phyloP scores from a whole-genome alignment of 495 filamentous ascomycete species.

The Rusavskia elegans region DNA sequence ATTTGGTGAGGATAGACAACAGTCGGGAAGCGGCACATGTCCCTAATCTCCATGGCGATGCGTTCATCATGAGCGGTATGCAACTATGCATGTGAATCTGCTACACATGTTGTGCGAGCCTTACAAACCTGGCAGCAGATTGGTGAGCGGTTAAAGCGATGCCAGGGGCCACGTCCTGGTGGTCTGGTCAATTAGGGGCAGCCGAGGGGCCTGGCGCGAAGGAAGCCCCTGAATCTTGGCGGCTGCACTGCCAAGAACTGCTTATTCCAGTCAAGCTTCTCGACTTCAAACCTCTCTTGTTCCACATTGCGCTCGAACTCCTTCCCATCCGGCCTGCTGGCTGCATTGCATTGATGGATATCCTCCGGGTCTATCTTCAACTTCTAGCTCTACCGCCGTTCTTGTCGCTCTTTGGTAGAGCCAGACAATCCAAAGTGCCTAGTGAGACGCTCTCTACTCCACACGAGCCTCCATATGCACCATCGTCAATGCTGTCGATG shows the following conservation, averaged over 20 bases:
- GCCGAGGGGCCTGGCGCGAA: background rate
- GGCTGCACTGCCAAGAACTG: too few relatives aligned
- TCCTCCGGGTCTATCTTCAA: background rate
- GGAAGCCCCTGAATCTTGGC: background rate
- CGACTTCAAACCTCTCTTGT: background rate
- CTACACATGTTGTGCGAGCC: background rate
- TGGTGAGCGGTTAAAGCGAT: background rate
- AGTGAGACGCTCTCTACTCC: conserved; percentile 2
- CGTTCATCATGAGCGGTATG: background rate
- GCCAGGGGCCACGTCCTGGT: too few relatives aligned
- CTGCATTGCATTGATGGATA: background rate
- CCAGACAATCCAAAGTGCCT: background rate
- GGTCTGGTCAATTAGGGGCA: background rate
- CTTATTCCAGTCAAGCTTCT: background rate
- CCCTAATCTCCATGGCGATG: too few relatives aligned
- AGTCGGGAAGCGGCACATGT: too few relatives aligned
- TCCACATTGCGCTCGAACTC: background rate
- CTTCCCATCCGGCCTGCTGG: background rate
- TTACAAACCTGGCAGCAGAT: background rate
- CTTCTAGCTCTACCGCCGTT: background rate
- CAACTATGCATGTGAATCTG: background rate
- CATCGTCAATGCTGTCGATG: background rate
- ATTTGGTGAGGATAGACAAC: too few relatives aligned
- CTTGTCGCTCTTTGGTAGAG: background rate
- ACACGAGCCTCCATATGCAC: background rate